Percentiles rank a stretch among this genome's conserved stretches.
These are phyloP conservation scores for Apiospora sp. DNA, from an alignment of 2,329 filamentous ascomycete genomes.

Conservation along the genomic window DNA sequence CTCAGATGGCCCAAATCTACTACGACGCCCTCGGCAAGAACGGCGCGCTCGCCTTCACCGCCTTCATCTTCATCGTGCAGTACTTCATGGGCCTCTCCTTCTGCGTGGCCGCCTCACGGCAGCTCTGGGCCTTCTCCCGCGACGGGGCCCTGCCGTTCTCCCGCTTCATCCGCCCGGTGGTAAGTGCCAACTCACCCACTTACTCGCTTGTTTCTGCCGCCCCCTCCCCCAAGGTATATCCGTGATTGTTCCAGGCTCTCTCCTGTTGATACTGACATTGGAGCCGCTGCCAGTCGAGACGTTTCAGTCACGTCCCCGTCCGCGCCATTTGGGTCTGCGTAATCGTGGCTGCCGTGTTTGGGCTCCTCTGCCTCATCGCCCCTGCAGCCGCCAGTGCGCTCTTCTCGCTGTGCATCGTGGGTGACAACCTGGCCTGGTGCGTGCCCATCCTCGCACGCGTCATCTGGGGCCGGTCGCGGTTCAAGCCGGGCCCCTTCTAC, in stretches of 20 bases:
- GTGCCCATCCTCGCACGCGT: constrained; percentile 14
- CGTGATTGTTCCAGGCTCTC: too few relatives aligned
- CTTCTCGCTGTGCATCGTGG: constrained; percentile 8
- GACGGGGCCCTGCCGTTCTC: constrained; percentile 14
- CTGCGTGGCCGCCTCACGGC: constrained; percentile 5
- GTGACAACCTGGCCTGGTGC: constrained; percentile 17
- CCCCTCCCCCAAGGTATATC: too few relatives aligned
- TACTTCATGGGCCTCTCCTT: constrained; percentile 23
- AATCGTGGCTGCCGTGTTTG: background rate
- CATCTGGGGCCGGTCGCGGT: constrained; percentile 5
- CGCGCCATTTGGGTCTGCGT: constrained; percentile 22
- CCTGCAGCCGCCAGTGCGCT: constrained; percentile 15
- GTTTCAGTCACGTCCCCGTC: constrained; percentile 1
- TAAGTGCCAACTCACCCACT: background rate
- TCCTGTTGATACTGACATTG: too few relatives aligned
- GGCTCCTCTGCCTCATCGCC: background rate
- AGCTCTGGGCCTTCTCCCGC: constrained; percentile 19
- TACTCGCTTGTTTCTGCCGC: background rate
- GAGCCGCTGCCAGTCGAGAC: background rate
- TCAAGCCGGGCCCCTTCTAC: constrained; percentile 17
- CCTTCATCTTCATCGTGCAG: constrained; percentile 20
- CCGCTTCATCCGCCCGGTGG: background rate
- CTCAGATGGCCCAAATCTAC: constrained; percentile 23
- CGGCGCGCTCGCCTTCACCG: constrained; percentile 6
- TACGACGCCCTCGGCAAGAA: constrained; percentile 10